phyloP scores from a whole-genome alignment of 2,329 filamentous ascomycete species.

The Phialophora tarda region DNA sequence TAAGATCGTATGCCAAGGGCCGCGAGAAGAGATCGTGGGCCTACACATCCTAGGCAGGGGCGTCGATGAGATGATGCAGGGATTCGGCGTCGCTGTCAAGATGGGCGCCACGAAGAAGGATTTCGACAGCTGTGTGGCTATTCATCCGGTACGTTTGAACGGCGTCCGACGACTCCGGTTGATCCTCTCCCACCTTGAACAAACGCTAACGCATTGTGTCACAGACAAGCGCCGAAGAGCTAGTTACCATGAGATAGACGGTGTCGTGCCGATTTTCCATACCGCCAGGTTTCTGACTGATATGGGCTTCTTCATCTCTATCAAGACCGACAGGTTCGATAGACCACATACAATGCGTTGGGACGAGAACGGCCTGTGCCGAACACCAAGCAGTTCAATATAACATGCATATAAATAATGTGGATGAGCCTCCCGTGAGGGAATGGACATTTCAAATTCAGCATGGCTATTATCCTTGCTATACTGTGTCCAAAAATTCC shows the following conservation, averaged over 20 bases:
- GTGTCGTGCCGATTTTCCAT: background rate
- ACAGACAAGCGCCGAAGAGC: conserved; percentile 71
- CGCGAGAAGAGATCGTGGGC: conserved; percentile 58
- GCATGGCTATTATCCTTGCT: background rate
- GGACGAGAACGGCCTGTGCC: background rate
- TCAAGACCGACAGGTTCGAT: background rate
- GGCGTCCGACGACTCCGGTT: background rate
- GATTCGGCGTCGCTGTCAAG: conserved; percentile 74
- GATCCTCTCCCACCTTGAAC: background rate
- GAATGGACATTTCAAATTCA: background rate
- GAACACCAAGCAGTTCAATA: background rate
- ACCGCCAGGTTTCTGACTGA: background rate
- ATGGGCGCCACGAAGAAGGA: conserved; percentile 81
- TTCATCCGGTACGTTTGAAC: conserved; percentile 61
- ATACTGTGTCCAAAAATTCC: background rate
- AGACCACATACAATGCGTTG: background rate
- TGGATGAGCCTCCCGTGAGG: background rate
- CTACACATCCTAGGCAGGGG: conserved; percentile 56
- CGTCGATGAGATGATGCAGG: conserved; percentile 71
- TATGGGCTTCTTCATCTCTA: background rate
- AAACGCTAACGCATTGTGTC: conserved; percentile 18
- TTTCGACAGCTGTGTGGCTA: conserved; percentile 76
- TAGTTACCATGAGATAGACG: conserved; percentile 49
- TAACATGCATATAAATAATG: background rate
- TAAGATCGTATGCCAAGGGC: conserved; percentile 57